Evolutionary conservation across 1,284 basidiomycete genomes (phyloP), one percentile per base, ranked within the genome.

Genomic region (Ustilago loliicola): DNA sequence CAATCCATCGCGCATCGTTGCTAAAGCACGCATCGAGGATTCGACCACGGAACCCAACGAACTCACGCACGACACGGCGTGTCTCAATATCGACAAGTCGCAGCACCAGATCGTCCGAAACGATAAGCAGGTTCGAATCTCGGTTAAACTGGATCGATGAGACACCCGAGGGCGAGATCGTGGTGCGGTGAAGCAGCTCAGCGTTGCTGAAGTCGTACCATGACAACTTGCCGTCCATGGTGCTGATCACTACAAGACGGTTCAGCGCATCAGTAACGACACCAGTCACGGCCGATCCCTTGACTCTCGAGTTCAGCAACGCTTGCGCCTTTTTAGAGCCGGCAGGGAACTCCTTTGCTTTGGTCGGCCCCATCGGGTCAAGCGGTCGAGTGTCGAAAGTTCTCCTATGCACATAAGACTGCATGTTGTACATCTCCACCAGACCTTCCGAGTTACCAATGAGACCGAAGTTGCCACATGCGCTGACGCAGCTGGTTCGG

Each of bases 121-220:
- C 88, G 15, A 91, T 89, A 1, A 98, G 88, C n/a, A 99, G 87
- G 5, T 93, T 93, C 80, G 92, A 96, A 83, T 95, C 94, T 27
- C 92, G 90, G 76, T 99, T 93, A 21, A 98, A 88, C 9, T 90
- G 87, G 73, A 96, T 90, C 0, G 92, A 92, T 7, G 91, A 90
- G 34, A 91, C 90, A 2, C 91, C 89, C 6, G 93, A 91, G 1
- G 92, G 89, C 1, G 97, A 86, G 13, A 91, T 87, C 51, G 94
- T 78, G 0, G 91, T 91, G 1, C 66, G 70, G 63, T 93, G 88
- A 63, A 93, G 89, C 57, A 94, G 87, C 76, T 91, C 90, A 11
- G 93, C 91, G 0, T 92, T 92, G 84, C 95, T 92, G 87, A 99
- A 99, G 87, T 99, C 94, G 83, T 98, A 99, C 89, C 98, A 98